Conservation (phyloP, 129 eudicot species). For the Ambrosia artemisiifolia region DNA sequence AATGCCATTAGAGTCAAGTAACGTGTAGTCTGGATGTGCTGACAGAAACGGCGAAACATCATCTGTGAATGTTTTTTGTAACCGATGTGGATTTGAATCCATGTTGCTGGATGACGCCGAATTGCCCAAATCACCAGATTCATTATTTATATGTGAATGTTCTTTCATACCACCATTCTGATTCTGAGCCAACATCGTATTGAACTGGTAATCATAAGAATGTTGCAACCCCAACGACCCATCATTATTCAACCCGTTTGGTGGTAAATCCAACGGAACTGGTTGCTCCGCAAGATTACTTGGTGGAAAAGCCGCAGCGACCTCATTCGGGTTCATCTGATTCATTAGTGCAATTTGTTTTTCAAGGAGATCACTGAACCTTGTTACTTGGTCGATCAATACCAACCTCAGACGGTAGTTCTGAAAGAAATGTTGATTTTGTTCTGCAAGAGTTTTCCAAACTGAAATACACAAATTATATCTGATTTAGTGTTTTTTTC, state of each 20-base stretch:
- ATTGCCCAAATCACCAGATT: neutral
- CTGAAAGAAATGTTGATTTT: neutral
- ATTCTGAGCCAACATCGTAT: neutral
- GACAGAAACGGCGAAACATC: neutral
- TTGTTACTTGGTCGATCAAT: neutral
- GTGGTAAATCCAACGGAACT: constrained; percentile 21
- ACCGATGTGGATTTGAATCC: neutral
- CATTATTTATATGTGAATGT: neutral
- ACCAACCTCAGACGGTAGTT: neutral
- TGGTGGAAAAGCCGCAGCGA: neutral
- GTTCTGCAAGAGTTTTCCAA: neutral
- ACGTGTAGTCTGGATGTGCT: neutral
- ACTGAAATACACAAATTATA: neutral
- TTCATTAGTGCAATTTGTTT: constrained; percentile 48
- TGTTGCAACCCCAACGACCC: neutral
- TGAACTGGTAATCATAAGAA: neutral
- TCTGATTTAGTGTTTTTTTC: no score
- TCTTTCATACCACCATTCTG: neutral
- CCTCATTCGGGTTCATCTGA: constrained; percentile 8
- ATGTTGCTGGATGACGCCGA: neutral
- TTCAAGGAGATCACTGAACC: constrained; percentile 41
- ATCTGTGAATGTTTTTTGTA: neutral
- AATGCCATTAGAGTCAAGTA: no score
- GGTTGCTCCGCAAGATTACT: constrained; percentile 4
- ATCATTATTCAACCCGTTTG: constrained; percentile 33